Percentiles rank a stretch among this genome's conserved stretches.
phyloP scores from a whole-genome alignment of 257 asterid species.

The Gynochthodes officinalis region DNA sequence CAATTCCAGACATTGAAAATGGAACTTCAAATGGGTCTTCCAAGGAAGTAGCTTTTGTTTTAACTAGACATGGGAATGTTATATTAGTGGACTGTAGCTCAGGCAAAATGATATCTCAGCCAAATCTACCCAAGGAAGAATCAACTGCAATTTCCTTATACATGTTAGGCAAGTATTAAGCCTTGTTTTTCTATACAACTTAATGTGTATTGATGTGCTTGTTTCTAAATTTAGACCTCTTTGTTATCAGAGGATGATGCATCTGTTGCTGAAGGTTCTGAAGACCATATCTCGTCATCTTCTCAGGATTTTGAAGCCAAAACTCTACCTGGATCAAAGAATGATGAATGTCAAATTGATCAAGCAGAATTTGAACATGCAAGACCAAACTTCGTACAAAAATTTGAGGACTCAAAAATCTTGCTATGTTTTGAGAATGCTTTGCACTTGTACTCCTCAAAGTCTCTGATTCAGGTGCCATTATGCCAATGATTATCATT shows the following conservation, averaged over 20 bases:
- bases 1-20: slow-evolving; percentile 28
- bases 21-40: slow-evolving; percentile 36
- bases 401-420: slow-evolving; percentile 40
- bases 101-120: slow-evolving; percentile 54
- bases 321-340: slow-evolving; percentile 27
- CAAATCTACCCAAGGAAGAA: slow-evolving; percentile 47
- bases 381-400: slow-evolving; percentile 29
- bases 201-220: slow-evolving; percentile 12
- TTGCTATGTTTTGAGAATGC: slow-evolving; percentile 75
- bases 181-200: background rate
- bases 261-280: slow-evolving; percentile 38
- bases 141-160: slow-evolving; percentile 60
- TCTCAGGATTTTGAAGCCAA: slow-evolving; percentile 38
- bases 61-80: slow-evolving; percentile 64
- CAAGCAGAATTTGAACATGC: slow-evolving; percentile 28
- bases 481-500: slow-evolving; percentile 15
- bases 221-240: slow-evolving; percentile 24
- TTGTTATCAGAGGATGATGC: slow-evolving; percentile 47
- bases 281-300: slow-evolving; percentile 26
- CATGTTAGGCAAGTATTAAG: slow-evolving; percentile 62
- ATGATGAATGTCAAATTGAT: slow-evolving; percentile 30
- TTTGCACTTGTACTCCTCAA: slow-evolving; percentile 46
- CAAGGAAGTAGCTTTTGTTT: slow-evolving; percentile 49
- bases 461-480: slow-evolving; percentile 62
- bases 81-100: slow-evolving; percentile 55